Conservation (phyloP, 1,284 basidiomycete species). For the Marasmius sp. region DNA sequence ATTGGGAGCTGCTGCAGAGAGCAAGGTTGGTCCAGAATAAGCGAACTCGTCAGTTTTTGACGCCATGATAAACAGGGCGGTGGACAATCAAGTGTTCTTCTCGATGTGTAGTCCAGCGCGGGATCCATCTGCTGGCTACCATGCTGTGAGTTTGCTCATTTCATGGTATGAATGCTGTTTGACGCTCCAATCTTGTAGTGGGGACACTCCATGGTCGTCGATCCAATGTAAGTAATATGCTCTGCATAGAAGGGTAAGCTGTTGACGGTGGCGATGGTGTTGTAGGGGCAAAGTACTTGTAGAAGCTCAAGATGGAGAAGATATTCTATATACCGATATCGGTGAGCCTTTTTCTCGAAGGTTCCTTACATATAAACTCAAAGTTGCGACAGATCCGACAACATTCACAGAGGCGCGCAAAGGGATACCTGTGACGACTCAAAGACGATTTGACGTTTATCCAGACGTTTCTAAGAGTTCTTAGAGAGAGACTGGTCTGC, state of each 20-base stretch:
- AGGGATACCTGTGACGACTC: constrained; percentile 86
- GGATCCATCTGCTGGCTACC: constrained; percentile 78
- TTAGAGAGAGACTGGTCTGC: neutral
- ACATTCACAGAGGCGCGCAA: constrained; percentile 68
- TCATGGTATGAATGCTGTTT: neutral
- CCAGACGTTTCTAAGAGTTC: constrained; percentile 51
- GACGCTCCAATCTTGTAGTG: constrained; percentile 49
- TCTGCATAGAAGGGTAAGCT: constrained; percentile 7
- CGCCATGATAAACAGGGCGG: constrained; percentile 55
- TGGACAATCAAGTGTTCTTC: constrained; percentile 96
- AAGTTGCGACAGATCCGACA: constrained; percentile 60
- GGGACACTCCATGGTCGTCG: constrained; percentile 88
- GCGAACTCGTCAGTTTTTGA: neutral
- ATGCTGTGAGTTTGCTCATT: constrained; percentile 63
- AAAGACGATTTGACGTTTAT: constrained; percentile 92
- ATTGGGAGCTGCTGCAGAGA: constrained; percentile 93
- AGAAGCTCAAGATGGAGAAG: constrained; percentile 80
- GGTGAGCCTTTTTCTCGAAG: constrained; percentile 49
- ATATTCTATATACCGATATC: constrained; percentile 80
- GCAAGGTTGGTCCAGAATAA: constrained; percentile 57
- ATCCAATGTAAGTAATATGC: constrained; percentile 71
- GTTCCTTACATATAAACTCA: neutral
- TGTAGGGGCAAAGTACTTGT: constrained; percentile 77
- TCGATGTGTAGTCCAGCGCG: constrained; percentile 96
- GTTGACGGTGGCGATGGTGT: neutral